Conservation (phyloP, 208 protist species). For the Acanthamoeba sp. region DNA sequence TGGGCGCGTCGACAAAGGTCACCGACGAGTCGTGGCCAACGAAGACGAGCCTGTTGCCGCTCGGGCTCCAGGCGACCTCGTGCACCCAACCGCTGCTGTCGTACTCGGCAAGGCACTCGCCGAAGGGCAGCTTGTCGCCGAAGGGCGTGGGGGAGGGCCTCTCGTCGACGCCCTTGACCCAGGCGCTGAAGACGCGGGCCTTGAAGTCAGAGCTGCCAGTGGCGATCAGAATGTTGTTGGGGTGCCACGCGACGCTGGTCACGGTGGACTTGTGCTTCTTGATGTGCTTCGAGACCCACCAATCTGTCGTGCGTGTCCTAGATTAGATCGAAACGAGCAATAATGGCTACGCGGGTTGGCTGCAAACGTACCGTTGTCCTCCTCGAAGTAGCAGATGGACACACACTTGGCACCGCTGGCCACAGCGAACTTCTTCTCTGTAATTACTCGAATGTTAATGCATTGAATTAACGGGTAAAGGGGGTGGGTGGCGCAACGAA, state of each 20-base stretch:
- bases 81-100: constrained; percentile 90
- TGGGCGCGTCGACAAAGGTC: constrained; percentile 80
- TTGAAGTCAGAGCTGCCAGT: constrained; percentile 92
- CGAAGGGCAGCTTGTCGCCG: constrained; percentile 86
- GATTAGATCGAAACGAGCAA: not conserved
- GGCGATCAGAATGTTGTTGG: constrained; percentile 90
- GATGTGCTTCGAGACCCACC: constrained; percentile 94
- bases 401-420: constrained; percentile 91
- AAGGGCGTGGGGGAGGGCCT: constrained; percentile 74
- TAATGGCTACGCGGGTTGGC: not conserved
- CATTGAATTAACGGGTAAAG: too few species aligned
- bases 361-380: constrained; percentile 85
- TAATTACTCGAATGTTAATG: too few species aligned
- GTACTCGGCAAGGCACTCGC: constrained; percentile 81
- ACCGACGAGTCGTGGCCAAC: constrained; percentile 87
- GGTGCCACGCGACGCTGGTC: constrained; percentile 92
- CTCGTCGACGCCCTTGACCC: constrained; percentile 90
- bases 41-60: constrained; percentile 89
- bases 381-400: constrained; percentile 95
- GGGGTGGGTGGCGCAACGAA: not conserved
- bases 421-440: constrained; percentile 95
- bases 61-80: constrained; percentile 88
- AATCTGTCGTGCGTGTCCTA: constrained; percentile 84
- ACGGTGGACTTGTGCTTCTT: constrained; percentile 92
- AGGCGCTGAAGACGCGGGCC: constrained; percentile 89